Evolutionary conservation across 306 rosid species (phyloP), one percentile per base, ranked within the genome.

Genomic region (Citrullus colocynthis): DNA sequence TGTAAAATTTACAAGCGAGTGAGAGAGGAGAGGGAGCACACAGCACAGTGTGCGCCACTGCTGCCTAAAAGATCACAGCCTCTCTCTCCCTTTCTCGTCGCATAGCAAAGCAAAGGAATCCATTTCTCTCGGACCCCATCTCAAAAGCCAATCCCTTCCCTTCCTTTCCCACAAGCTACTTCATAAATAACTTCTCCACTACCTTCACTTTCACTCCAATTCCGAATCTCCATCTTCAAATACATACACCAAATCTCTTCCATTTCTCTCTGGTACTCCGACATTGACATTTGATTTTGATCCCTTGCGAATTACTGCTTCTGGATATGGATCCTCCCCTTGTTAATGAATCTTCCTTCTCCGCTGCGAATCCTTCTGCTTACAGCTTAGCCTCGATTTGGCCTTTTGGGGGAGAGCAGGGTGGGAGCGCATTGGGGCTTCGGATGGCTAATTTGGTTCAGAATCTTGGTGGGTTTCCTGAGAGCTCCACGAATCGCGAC

Each of bases 381-480:
- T 93, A 88, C 82, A 79, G 87, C 82, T 82, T 95, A 78, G 93
- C 90, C 2, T 95, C 88, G 84, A 88, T 95, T 89, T 95, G 98
- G 98, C 92, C 96, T 1, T 78, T 85, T 13, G 79, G 82, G 2
- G 80, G 84, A 17, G 88, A 84, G 42, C 54, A 72, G 0, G 81
- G 42, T 0, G 76, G 79, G 7, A 78, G 44, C 44, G 85, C 28
- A 21, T 81, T 85, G 87, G 91, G 90, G 44, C 90, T 85, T 66
- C 89, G 93, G 13, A 79, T 84, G 81, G 78, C 81, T 42, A 70
- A 36, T 69, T 64, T 82, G 85, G 81, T 69, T 82, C 88, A 72
- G 24, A 71, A 36, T 48, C 75, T 70, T 34, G 55, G 61, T 24
- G 79, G 86, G 77, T 65, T 85, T n/a, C 78, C 66, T 4, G 90